These are phyloP conservation scores for Phyllosticta ampelicida DNA, from an alignment of 2,329 filamentous ascomycete species.

Conservation along the genomic window DNA sequence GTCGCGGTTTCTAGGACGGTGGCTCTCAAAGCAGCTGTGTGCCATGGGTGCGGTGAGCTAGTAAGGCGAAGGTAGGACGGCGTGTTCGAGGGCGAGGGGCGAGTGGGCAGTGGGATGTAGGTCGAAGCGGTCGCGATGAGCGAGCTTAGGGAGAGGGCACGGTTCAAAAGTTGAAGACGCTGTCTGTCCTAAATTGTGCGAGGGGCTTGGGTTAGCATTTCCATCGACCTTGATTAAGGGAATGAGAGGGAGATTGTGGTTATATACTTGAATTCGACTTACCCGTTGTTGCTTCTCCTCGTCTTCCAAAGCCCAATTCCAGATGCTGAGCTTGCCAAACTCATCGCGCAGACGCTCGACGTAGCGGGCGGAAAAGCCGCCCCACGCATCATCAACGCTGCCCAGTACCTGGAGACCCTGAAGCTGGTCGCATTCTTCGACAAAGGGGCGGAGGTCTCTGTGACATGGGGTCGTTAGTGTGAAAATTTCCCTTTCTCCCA, in stretches of 20 bases:
- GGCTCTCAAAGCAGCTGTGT: slow-evolving; percentile 64
- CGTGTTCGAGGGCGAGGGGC: slow-evolving; percentile 51
- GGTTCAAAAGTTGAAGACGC: slow-evolving; percentile 58
- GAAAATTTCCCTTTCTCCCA: neutral
- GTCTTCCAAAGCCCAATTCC: slow-evolving; percentile 76
- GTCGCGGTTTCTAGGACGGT: slow-evolving; percentile 69
- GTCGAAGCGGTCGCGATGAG: slow-evolving; percentile 63
- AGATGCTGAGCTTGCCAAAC: slow-evolving; percentile 63
- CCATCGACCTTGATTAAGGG: slow-evolving; percentile 3
- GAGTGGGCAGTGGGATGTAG: slow-evolving; percentile 60
- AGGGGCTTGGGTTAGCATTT: neutral
- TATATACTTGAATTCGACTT: neutral
- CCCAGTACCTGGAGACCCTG: slow-evolving; percentile 66
- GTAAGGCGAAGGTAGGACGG: slow-evolving; percentile 47
- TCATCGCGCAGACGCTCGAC: slow-evolving; percentile 70
- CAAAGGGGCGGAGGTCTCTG: slow-evolving; percentile 67
- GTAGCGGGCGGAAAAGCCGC: slow-evolving; percentile 35
- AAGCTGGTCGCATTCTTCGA: slow-evolving; percentile 86
- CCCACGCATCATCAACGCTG: slow-evolving; percentile 43
- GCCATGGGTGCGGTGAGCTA: slow-evolving; percentile 60
- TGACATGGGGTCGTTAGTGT: no score
- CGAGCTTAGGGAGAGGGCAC: slow-evolving; percentile 58
- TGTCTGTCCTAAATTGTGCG: slow-evolving; percentile 52
- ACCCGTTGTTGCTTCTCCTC: slow-evolving; percentile 16
- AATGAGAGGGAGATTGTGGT: slow-evolving; percentile 6